A percentile compares a stretch with the other conserved stretches of the same genome.
Evolutionary conservation across 2,329 filamentous ascomycete genomes (phyloP).

Genomic region (Xylaria sp.): DNA sequence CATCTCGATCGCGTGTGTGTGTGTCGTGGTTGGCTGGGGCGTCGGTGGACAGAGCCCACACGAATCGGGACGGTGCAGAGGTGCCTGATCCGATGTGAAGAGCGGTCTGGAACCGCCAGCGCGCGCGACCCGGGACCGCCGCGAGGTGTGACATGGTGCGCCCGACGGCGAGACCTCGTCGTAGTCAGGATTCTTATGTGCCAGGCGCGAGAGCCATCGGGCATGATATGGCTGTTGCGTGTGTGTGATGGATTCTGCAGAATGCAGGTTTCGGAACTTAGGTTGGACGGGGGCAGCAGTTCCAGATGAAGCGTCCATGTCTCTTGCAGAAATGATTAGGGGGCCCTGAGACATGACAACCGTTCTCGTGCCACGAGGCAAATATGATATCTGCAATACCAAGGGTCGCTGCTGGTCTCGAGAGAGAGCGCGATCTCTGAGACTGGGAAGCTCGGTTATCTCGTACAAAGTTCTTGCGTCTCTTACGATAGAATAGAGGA

Average conservation of each 20-base stretch:
- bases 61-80: constrained; percentile 20
- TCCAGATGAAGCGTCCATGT: too few species aligned
- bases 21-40: constrained; percentile 7
- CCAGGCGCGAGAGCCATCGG: neutral
- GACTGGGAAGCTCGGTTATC: neutral
- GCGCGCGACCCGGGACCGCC: neutral
- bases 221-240: neutral
- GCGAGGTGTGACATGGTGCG: neutral
- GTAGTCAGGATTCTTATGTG: neutral
- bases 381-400: neutral
- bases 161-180: neutral
- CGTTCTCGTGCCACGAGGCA: constrained; percentile 1
- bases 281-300: neutral
- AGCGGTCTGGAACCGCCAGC: constrained; percentile 9
- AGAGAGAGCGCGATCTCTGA: neutral
- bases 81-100: neutral
- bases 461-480: neutral
- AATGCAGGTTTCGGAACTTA: constrained; percentile 9
- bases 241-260: constrained; percentile 7
- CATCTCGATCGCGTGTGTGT: neutral
- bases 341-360: neutral
- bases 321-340: neutral
- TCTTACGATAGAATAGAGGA: neutral
- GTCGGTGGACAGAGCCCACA: neutral
- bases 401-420: neutral